phyloP scores from a whole-genome alignment of 176 grass and related monocot genomes.

The Eleusine coracana region DNA sequence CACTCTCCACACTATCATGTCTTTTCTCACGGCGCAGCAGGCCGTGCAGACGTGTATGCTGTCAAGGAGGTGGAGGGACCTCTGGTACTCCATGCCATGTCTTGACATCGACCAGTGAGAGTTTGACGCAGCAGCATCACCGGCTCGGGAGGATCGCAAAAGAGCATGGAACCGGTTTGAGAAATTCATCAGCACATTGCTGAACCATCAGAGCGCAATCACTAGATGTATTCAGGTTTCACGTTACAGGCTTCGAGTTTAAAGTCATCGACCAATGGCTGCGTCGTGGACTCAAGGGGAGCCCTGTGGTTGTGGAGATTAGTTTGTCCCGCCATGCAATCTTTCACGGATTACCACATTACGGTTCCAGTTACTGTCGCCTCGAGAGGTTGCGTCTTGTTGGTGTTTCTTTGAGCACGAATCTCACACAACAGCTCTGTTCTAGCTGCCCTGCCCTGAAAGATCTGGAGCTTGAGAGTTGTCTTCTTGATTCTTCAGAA shows the following conservation, averaged over 20 bases:
- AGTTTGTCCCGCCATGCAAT: not conserved
- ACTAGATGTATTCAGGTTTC: conserved; percentile 4
- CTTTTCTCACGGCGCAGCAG: not conserved
- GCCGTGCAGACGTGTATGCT: conserved; percentile 11
- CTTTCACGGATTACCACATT: not conserved
- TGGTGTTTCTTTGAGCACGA: not conserved
- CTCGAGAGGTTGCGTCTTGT: conserved; percentile 4
- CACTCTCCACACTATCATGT: conserved; percentile 7
- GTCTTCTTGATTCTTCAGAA: conserved; percentile 3
- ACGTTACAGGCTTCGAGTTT: not conserved
- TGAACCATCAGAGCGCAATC: not conserved
- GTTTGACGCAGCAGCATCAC: not conserved
- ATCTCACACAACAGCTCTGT: not conserved
- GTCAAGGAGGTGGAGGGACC: not conserved
- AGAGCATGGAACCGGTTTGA: not conserved
- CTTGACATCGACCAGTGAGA: not conserved
- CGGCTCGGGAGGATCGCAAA: too few relatives aligned
- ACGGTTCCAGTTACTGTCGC: not conserved
- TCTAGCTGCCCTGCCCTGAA: conserved; percentile 29
- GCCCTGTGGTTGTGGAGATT: not conserved
- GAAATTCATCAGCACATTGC: not conserved
- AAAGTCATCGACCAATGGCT: not conserved
- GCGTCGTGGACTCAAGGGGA: not conserved
- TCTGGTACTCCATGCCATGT: conserved; percentile 11
- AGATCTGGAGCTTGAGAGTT: conserved; percentile 9